Evolutionary conservation across 768 basidiomycete genomes (phyloP).

Genomic region (Arthromyces matolae): DNA sequence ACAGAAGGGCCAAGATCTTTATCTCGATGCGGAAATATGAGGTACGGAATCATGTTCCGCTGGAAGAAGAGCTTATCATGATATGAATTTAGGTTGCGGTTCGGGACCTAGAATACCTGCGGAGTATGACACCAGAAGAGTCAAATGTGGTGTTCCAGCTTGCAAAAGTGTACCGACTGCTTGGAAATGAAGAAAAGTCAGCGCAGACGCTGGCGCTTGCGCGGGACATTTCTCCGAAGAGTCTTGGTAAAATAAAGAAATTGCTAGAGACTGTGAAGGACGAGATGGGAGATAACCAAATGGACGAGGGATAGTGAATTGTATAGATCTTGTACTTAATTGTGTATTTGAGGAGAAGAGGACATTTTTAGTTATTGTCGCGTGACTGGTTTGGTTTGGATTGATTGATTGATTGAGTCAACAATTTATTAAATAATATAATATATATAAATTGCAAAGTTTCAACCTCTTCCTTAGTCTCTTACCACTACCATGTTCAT

Average conservation of each 20-base stretch:
- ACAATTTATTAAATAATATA: neutral
- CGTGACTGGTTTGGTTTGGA: slow-evolving; percentile 19
- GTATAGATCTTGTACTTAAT: slow-evolving; percentile 31
- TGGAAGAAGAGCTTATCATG: slow-evolving; percentile 16
- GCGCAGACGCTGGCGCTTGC: slow-evolving; percentile 85
- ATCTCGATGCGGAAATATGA: slow-evolving; percentile 80
- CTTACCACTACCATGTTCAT: slow-evolving; percentile 41
- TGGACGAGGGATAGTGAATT: slow-evolving; percentile 77
- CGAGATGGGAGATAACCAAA: slow-evolving; percentile 54
- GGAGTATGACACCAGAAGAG: slow-evolving; percentile 86
- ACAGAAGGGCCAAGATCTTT: slow-evolving; percentile 89
- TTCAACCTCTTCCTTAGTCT: slow-evolving; percentile 15
- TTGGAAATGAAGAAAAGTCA: slow-evolving; percentile 75
- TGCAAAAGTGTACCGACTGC: slow-evolving; percentile 82
- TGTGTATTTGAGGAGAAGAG: slow-evolving; percentile 5
- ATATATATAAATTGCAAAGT: slow-evolving; percentile 19
- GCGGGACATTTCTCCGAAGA: slow-evolving; percentile 92
- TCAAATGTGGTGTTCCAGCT: slow-evolving; percentile 96
- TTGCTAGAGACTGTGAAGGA: slow-evolving; percentile 69
- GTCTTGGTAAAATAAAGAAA: slow-evolving; percentile 77
- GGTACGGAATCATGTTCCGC: slow-evolving; percentile 45
- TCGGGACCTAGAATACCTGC: slow-evolving; percentile 74
- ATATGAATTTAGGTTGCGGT: slow-evolving; percentile 61
- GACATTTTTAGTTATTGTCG: slow-evolving; percentile 11
- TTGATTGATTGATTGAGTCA: slow-evolving; percentile 15